Percentiles rank a stretch among this genome's conserved stretches.
phyloP scores from a whole-genome alignment of 345 rosid species.

The Arabis alpina region DNA sequence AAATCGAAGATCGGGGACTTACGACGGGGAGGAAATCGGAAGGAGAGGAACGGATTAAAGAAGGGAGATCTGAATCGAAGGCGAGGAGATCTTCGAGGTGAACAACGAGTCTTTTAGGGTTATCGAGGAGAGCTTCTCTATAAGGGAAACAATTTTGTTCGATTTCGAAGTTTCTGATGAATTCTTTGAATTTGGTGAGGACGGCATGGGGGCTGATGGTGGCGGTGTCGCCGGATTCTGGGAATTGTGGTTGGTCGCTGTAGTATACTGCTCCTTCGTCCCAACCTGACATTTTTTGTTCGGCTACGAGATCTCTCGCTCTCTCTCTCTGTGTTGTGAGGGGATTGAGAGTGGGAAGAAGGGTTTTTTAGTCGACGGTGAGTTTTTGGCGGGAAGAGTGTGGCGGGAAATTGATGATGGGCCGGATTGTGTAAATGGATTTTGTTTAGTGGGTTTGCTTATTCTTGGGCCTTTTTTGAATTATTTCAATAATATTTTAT shows the following conservation, averaged over 20 bases:
- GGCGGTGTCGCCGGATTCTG: constrained; percentile 57
- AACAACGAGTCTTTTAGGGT: constrained; percentile 67
- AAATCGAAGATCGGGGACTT: not conserved
- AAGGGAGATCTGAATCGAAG: constrained; percentile 83
- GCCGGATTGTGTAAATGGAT: not conserved
- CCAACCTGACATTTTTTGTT: constrained; percentile 79
- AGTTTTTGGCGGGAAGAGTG: constrained; percentile 37
- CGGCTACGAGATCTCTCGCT: too few relatives aligned
- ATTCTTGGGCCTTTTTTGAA: too few relatives aligned
- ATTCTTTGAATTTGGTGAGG: constrained; percentile 82
- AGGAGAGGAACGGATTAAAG: constrained; percentile 78
- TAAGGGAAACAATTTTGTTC: constrained; percentile 78
- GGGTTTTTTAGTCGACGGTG: not conserved
- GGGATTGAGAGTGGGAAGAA: not conserved
- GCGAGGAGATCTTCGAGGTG: constrained; percentile 83
- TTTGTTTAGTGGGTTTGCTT: not conserved
- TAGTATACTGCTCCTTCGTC: constrained; percentile 88
- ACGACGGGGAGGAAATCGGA: constrained; percentile 84
- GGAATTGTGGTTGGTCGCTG: constrained; percentile 95
- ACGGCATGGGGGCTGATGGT: constrained; percentile 70
- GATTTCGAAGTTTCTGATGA: constrained; percentile 77
- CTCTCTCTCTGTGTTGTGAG: constrained; percentile 4
- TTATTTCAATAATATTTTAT: too few relatives aligned
- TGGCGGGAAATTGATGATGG: constrained; percentile 32
- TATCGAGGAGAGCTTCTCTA: constrained; percentile 81